phyloP scores from a whole-genome alignment of 805 yeast species.

The Wickerhamiella sergipiensis region DNA sequence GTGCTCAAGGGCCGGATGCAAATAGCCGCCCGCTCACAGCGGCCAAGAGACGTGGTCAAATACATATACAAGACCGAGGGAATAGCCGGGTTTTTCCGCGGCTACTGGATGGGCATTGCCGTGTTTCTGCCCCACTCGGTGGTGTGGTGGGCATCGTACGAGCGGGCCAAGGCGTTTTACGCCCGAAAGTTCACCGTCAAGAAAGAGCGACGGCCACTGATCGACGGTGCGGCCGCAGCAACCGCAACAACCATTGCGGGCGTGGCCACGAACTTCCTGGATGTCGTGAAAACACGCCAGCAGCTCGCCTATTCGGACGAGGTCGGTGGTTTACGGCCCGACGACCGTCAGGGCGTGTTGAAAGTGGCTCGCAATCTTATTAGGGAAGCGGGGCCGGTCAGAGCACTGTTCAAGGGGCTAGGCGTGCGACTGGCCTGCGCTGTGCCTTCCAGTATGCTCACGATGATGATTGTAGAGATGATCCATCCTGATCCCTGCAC shows the following conservation, averaged over 20 bases:
- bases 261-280: constrained; percentile 27
- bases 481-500: constrained; percentile 25
- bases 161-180: constrained; percentile 9
- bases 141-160: constrained; percentile 31
- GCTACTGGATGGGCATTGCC: constrained; percentile 36
- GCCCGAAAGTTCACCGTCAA: not conserved
- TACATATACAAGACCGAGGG: constrained; percentile 51
- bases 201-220: not conserved
- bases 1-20: constrained; percentile 34
- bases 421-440: constrained; percentile 26
- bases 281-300: constrained; percentile 32
- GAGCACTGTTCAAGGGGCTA: constrained; percentile 27
- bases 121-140: constrained; percentile 31
- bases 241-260: constrained; percentile 26
- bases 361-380: constrained; percentile 25
- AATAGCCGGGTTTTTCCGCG: constrained; percentile 64
- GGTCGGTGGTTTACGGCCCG: constrained; percentile 26
- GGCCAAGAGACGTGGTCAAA: constrained; percentile 13
- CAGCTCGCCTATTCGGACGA: constrained; percentile 31
- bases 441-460: constrained; percentile 28
- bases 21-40: constrained; percentile 16
- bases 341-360: constrained; percentile 24
- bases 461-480: constrained; percentile 30
- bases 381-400: constrained; percentile 24
- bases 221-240: constrained; percentile 23